Base-by-base conservation (phyloP, 345 rosid species). In the Hirschfeldia incana region DNA sequence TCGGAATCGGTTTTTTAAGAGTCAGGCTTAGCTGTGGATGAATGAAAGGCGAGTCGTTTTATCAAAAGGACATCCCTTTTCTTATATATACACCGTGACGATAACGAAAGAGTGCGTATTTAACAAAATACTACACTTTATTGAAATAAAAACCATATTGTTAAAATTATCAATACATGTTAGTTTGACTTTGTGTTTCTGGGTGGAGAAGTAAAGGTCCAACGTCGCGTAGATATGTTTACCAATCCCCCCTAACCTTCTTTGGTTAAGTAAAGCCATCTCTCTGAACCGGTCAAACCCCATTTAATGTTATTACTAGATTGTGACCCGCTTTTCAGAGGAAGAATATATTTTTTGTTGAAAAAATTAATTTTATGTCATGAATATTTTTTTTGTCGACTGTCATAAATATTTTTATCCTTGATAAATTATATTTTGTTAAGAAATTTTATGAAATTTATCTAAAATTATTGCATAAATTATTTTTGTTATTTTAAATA, bases 1-100 rank as follows among this genome's bases (percentile, higher is more conserved):
- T 62, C 1, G n/a, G 34, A 76, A 76, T 10, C 34, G 65, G n/a
- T 55, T 53, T 60, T 21, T 37, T 8, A 8, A 8, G 69, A 8
- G 69, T 76, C 69, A 76, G 80, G 75, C 65, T 77, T 75, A 78
- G 81, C 51, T 78, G 75, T 77, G 70, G 70, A 77, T 70, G 51
- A 64, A 77, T 53, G 32, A 63, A 63, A 26, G 80, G 70, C 75
- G 63, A 70, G n/a, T 77, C 0, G 13, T 64, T 64, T 2, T 67
- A 17, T 30, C 61, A 46, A 77, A n/a, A 34, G 29, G 11, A 6
- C 65, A 11, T 27, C 11, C 34, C 15, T 71, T 39, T 8, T 29
- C 4, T 55, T 74, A 64, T 55, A 55, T 3, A 58, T 9, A 61
- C 55, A 49, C 63, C 12, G 37, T 75, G 8, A 2, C 3, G 17